phyloP scores from a whole-genome alignment of 345 rosid genomes.

The Noccaea bulbosa region DNA sequence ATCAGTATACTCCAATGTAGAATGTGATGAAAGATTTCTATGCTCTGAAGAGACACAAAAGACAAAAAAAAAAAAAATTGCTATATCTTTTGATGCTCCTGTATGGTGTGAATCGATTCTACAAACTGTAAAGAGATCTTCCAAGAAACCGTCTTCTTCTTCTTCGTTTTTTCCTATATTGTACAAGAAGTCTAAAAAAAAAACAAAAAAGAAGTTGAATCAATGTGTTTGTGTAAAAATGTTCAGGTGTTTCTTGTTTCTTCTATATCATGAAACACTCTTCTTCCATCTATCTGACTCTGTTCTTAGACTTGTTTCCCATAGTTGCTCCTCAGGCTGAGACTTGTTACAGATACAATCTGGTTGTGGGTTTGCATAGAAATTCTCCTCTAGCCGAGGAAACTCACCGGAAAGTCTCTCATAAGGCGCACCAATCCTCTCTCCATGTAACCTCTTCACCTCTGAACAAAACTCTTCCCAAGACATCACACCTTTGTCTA shows the following conservation, averaged over 20 bases:
- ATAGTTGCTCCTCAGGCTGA: slow-evolving; percentile 37
- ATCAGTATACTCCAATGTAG: slow-evolving; percentile 3
- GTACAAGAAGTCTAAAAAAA: slow-evolving; percentile 39
- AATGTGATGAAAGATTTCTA: neutral
- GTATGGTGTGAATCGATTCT: slow-evolving; percentile 31
- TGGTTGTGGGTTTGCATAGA: slow-evolving; percentile 89
- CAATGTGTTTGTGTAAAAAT: slow-evolving; percentile 4
- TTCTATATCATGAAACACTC: slow-evolving; percentile 40
- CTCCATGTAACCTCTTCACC: slow-evolving; percentile 63
- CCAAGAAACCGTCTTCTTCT: slow-evolving; percentile 38
- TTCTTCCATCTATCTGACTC: slow-evolving; percentile 30
- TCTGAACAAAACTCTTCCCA: slow-evolving; percentile 78
- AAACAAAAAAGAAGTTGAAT: neutral
- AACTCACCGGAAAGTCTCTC: slow-evolving; percentile 64
- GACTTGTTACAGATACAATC: slow-evolving; percentile 75
- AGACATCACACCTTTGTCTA: slow-evolving; percentile 61
- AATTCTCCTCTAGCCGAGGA: slow-evolving; percentile 86
- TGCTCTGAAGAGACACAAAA: slow-evolving; percentile 8
- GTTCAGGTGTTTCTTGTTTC: slow-evolving; percentile 10
- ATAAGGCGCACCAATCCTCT: slow-evolving; percentile 81
- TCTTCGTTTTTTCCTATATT: slow-evolving; percentile 33
- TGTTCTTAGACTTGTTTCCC: slow-evolving; percentile 28
- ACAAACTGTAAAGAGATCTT: slow-evolving; percentile 26
- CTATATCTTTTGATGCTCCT: slow-evolving; percentile 27
- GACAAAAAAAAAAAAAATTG: neutral